Conservation (phyloP, 306 rosid genomes). For the Urtica urens region DNA sequence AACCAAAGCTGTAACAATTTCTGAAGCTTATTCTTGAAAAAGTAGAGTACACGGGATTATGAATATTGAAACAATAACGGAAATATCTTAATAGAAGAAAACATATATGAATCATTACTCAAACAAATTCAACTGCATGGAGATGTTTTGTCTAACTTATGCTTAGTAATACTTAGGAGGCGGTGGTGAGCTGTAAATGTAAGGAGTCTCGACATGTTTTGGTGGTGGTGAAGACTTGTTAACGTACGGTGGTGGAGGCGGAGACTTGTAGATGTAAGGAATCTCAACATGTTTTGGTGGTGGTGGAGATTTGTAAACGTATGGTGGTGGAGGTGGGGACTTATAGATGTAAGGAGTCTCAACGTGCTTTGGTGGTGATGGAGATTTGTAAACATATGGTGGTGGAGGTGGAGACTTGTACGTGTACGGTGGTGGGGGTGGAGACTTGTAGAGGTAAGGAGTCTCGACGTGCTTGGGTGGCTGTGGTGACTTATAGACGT, state of each 20-base stretch:
- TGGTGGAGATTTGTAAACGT: neutral
- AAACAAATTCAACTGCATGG: no score
- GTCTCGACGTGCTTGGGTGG: neutral
- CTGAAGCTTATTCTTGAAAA: no score
- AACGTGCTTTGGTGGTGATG: neutral
- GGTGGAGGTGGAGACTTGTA: neutral
- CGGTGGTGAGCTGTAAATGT: neutral
- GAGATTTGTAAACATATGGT: neutral
- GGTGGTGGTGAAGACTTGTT: neutral
- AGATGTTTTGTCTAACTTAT: no score
- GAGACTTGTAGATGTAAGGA: neutral
- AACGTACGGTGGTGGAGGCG: neutral
- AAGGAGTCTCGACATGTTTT: no score
- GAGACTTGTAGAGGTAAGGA: neutral
- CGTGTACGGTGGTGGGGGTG: neutral
- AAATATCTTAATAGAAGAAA: no score
- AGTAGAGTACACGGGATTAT: no score
- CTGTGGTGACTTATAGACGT: constrained; percentile 3
- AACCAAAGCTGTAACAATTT: no score
- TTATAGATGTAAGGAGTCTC: neutral
- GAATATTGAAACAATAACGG: no score
- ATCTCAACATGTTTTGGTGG: neutral
- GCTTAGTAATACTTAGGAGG: neutral
- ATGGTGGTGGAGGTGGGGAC: neutral
- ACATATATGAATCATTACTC: no score